Evolutionary conservation across 768 basidiomycete genomes (phyloP).

Genomic region (Leccinum olivaceopallidum): DNA sequence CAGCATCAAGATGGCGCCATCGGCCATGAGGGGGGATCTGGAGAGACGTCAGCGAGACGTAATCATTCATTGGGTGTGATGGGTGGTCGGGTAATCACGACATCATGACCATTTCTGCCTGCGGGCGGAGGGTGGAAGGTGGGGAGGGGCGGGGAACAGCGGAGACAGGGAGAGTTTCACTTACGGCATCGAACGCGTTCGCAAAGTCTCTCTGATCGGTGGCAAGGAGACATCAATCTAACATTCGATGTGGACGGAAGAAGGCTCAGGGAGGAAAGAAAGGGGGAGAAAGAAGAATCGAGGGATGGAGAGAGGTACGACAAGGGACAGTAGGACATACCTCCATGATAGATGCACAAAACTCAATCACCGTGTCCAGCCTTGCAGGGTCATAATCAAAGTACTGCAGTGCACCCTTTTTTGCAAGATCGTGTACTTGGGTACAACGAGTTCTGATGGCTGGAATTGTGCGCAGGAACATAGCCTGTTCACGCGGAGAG

Average conservation of each 20-base stretch:
- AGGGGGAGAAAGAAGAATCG: not conserved
- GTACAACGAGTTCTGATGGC: constrained; percentile 87
- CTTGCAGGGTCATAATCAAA: constrained; percentile 84
- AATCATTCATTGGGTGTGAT: constrained; percentile 1
- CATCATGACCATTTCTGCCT: not conserved
- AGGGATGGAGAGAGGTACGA: not conserved
- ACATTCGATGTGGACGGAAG: constrained; percentile 6
- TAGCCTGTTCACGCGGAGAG: constrained; percentile 35
- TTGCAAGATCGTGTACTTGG: constrained; percentile 76
- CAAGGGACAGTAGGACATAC: constrained; percentile 37
- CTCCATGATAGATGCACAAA: constrained; percentile 77
- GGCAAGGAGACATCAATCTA: not conserved
- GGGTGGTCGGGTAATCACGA: not conserved
- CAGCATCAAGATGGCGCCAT: constrained; percentile 86
- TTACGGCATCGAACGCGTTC: constrained; percentile 59
- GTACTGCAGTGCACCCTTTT: constrained; percentile 73
- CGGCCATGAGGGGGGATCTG: constrained; percentile 88
- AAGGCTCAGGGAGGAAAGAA: not conserved
- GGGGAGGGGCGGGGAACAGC: not conserved
- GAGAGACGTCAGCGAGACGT: constrained; percentile 2
- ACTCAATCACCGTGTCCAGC: constrained; percentile 66
- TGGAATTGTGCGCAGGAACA: constrained; percentile 81
- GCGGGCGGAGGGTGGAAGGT: constrained; percentile 12
- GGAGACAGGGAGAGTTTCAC: constrained; percentile 22
- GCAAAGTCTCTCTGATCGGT: constrained; percentile 76